Evolutionary conservation across 2,329 filamentous ascomycete species (phyloP), one percentile per base, ranked within the genome.

Genomic region (Elsinoe perseae): DNA sequence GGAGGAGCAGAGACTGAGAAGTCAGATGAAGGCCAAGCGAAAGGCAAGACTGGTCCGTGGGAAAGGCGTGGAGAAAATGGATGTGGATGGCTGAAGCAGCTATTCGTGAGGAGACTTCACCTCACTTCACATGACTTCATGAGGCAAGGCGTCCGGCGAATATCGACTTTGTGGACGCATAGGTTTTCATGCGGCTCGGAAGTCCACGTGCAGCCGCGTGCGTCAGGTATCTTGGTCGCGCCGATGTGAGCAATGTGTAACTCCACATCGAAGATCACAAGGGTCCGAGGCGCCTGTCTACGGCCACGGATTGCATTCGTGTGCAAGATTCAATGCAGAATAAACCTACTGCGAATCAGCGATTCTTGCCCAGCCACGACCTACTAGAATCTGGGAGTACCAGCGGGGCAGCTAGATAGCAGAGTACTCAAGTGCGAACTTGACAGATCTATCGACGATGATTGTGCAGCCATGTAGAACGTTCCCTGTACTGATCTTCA

Each of bases 1-100:
- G 18, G 59, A 64, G 58, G 62, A 60, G 66, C 64, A 65, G 58
- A 61, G 60, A 66, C 64, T 65, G 57, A 61, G 64, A 59, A 63
- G 63, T 16, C 70, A 73, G 69, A 63, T 67, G 66, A 70, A 70
- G 58, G 70, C 66, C 42, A 77, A 77, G 72, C 72, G 66, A 65
- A 75, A 73, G 69, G 68, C 75, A 68, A 73, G 66, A 66, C 66
- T 75, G 65, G 69, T 75, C 62, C 67, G 72, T 56, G 73, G 72
- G 4, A 65, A 69, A 50, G 74, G 73, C 9, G 66, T 64, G 30
- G 72, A 72, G 56, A 73, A 70, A 56, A 77, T 70, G 68, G 68
- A 71, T 54, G 64, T 70, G 36, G 69, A 71, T 59, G 66, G 62
- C 44, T 70, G 61, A 67, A 43, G 32, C 1, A 18, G 25, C 2